Evolutionary conservation across 495 filamentous ascomycete species (phyloP).

Genomic region (Neurospora sp.): DNA sequence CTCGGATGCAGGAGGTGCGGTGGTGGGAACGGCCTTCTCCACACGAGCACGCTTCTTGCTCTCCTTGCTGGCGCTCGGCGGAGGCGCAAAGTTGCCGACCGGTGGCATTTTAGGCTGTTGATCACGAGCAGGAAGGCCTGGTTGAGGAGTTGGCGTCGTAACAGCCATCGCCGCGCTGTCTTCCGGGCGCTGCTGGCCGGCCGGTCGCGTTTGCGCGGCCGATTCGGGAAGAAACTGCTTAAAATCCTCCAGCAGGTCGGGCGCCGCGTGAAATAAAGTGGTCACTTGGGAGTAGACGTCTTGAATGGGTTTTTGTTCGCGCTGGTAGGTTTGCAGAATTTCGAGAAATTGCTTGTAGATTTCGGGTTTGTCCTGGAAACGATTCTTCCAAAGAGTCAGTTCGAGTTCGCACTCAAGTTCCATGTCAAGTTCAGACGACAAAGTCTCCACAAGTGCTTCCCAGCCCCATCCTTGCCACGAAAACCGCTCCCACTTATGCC

Average conservation of each 20-base stretch:
- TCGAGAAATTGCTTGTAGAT: conserved; percentile 99
- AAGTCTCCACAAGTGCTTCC: background rate
- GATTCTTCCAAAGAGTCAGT: conserved; percentile 53
- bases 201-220: conserved; percentile 76
- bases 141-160: conserved; percentile 42
- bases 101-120: conserved; percentile 67
- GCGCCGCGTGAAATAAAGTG: conserved; percentile 80
- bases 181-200: conserved; percentile 34
- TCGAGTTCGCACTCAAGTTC: background rate
- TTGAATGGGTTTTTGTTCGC: conserved; percentile 95
- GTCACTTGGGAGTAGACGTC: conserved; percentile 98
- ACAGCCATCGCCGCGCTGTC: conserved; percentile 52
- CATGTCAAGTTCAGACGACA: background rate
- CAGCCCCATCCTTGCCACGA: background rate
- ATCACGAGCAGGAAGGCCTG: conserved; percentile 32
- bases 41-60: conserved; percentile 59
- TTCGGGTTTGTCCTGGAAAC: conserved; percentile 87
- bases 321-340: conserved; percentile 96
- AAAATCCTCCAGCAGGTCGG: conserved; percentile 96
- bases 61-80: conserved; percentile 65
- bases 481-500: conserved; percentile 5
- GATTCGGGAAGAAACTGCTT: conserved; percentile 98
- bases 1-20: conserved; percentile 14
- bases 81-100: conserved; percentile 85
- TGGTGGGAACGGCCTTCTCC: conserved; percentile 27